phyloP scores from a whole-genome alignment of 106 monocot species.

The Apostasia ramifera region DNA sequence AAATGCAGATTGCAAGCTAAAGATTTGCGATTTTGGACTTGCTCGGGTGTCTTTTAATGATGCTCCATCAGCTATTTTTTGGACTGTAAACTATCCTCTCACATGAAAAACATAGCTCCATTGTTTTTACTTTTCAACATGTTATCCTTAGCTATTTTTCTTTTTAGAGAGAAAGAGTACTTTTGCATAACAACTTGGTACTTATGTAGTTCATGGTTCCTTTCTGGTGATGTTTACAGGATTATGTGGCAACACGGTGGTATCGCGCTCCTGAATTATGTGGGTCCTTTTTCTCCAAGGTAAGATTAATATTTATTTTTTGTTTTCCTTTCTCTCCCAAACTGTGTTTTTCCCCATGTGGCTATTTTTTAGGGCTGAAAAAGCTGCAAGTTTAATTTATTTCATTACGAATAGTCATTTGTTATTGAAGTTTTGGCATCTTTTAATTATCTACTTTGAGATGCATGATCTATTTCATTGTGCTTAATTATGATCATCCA shows the following conservation, averaged over 20 bases:
- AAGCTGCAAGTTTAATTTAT: too few relatives aligned
- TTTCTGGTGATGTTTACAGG: slow-evolving; percentile 22
- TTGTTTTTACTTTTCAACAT: background rate
- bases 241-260: slow-evolving; percentile 83
- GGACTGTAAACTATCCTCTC: slow-evolving; percentile 45
- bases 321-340: too few relatives aligned
- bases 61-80: slow-evolving; percentile 70
- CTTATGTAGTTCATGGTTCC: background rate
- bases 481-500: too few relatives aligned
- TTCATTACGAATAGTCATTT: too few relatives aligned
- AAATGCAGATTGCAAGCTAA: slow-evolving; percentile 74
- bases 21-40: slow-evolving; percentile 80
- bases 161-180: background rate
- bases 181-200: background rate
- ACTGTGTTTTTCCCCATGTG: too few relatives aligned
- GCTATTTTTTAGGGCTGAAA: too few relatives aligned
- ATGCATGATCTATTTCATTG: too few relatives aligned
- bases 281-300: slow-evolving; percentile 77
- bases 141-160: background rate
- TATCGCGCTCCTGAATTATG: slow-evolving; percentile 81
- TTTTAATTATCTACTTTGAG: too few relatives aligned
- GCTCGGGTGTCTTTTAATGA: slow-evolving; percentile 63
- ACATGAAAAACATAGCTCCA: background rate
- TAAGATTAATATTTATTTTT: slow-evolving; percentile 9
- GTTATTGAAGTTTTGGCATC: too few relatives aligned